Conservation (phyloP, 2,329 filamentous ascomycete species). For the Colletotrichum scovillei region DNA sequence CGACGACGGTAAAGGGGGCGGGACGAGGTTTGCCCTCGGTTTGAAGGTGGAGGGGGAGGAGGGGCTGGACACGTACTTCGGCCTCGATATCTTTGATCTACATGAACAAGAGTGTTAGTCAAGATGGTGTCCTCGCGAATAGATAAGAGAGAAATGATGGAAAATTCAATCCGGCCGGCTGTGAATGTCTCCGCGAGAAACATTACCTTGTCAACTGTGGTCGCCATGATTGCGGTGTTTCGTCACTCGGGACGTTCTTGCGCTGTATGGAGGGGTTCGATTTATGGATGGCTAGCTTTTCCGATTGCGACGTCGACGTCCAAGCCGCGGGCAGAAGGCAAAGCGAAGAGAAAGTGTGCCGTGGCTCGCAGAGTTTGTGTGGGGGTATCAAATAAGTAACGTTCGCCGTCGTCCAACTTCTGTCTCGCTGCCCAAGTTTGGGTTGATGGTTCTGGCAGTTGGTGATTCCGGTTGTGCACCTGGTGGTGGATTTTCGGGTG, state of each 20-base stretch:
- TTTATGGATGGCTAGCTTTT: not conserved
- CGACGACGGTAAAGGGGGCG: conserved; percentile 13
- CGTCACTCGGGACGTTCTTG: conserved; percentile 17
- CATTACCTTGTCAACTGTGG: conserved; percentile 93
- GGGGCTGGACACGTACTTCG: conserved; percentile 72
- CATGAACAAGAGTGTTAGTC: conserved; percentile 47
- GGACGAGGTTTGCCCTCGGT: not conserved
- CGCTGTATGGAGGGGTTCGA: not conserved
- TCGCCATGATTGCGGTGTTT: conserved; percentile 78
- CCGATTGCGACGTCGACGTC: not conserved
- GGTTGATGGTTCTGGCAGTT: conserved; percentile 1
- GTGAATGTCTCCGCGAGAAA: not conserved
- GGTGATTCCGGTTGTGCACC: conserved; percentile 1
- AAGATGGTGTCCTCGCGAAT: conserved; percentile 12
- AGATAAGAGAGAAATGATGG: not conserved
- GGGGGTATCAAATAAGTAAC: conserved; percentile 3
- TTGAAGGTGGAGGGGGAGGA: conserved; percentile 25
- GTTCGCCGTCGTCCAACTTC: not conserved
- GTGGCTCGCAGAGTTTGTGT: not conserved
- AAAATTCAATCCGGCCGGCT: not conserved
- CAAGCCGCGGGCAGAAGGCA: not conserved
- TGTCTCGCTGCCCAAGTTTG: not conserved
- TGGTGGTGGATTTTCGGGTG: conserved; percentile 22
- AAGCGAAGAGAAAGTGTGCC: not conserved
- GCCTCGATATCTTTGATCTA: conserved; percentile 97